Evolutionary conservation across 257 asterid genomes (phyloP).

Genomic region (Fraxinus pennsylvanica): DNA sequence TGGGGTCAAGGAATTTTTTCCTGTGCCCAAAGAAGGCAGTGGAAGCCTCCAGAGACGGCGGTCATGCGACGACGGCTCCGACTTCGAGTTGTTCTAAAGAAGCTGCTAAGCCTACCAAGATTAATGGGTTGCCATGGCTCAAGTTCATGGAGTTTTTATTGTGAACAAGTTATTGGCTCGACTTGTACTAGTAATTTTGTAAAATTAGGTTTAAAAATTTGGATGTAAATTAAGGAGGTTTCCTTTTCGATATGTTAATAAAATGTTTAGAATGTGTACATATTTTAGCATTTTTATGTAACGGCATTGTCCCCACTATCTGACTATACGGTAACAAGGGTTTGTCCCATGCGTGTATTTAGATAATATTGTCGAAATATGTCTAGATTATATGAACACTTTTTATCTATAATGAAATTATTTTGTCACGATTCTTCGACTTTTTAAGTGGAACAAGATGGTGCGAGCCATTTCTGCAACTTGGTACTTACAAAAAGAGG

Average conservation of each 20-base stretch:
- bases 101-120: constrained; percentile 44
- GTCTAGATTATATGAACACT: no score
- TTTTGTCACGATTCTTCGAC: no score
- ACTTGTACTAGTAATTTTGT: not conserved
- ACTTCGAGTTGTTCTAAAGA: constrained; percentile 56
- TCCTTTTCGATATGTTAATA: not conserved
- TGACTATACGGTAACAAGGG: no score
- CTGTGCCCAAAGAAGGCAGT: constrained; percentile 41
- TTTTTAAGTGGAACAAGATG: no score
- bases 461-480: no score
- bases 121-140: constrained; percentile 44
- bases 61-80: constrained; percentile 22
- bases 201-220: not conserved
- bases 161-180: constrained; percentile 27
- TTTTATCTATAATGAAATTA: no score
- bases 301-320: no score
- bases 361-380: no score
- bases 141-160: constrained; percentile 63
- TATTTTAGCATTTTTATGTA: not conserved
- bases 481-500: no score
- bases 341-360: no score
- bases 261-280: not conserved
- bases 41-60: constrained; percentile 11
- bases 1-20: constrained; percentile 88
- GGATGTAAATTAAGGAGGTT: not conserved